Evolutionary conservation across 495 filamentous ascomycete species (phyloP).

Genomic region (Neurospora terricola): DNA sequence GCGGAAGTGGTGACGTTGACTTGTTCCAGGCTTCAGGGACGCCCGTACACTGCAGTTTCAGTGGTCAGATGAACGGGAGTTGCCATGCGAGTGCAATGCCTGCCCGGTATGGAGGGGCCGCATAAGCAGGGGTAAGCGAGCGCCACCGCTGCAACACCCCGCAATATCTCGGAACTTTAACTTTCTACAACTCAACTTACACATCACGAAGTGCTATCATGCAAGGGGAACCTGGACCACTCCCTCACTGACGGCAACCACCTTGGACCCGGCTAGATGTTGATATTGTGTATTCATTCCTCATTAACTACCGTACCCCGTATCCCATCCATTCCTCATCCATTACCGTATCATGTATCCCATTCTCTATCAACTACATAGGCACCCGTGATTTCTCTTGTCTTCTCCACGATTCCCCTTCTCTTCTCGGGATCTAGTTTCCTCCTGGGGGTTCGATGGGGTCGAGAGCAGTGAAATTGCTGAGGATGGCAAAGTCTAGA

Average conservation of each 20-base stretch:
- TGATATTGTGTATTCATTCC: background rate
- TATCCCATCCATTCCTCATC: background rate
- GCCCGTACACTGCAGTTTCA: background rate
- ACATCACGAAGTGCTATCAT: background rate
- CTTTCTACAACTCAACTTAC: background rate
- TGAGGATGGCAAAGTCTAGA: background rate
- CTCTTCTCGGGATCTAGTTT: background rate
- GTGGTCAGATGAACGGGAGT: background rate
- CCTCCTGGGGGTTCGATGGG: background rate
- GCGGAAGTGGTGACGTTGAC: background rate
- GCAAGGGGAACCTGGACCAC: background rate
- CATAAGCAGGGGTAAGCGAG: background rate
- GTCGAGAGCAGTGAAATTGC: constrained; percentile 15
- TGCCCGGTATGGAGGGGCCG: background rate
- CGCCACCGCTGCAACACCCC: background rate
- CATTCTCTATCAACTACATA: background rate
- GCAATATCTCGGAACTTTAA: background rate
- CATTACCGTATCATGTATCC: background rate
- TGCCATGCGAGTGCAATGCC: background rate
- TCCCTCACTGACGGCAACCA: background rate
- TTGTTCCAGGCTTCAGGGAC: background rate
- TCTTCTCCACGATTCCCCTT: background rate
- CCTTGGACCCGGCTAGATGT: background rate
- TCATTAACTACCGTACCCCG: background rate
- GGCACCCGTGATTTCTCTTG: background rate